Percentiles rank a stretch among this genome's conserved stretches.
Conservation (phyloP, 2,329 filamentous ascomycete species). For the Cercospora citrullina region DNA sequence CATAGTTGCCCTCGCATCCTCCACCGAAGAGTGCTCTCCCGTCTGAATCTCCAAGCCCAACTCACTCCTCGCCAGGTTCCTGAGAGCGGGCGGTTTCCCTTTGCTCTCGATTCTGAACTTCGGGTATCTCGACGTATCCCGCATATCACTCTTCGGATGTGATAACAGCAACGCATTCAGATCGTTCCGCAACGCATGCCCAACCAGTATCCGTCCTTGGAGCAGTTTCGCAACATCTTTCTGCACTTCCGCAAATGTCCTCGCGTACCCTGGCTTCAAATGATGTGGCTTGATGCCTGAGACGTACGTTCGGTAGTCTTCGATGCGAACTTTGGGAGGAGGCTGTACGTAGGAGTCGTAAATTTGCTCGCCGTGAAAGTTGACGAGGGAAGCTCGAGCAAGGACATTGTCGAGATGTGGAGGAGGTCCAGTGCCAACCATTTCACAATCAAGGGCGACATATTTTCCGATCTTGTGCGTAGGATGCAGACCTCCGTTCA, state of each 20-base stretch:
- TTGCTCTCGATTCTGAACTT: slow-evolving; percentile 69
- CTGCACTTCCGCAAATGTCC: slow-evolving; percentile 73
- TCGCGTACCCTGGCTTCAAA: slow-evolving; percentile 56
- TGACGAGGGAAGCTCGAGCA: slow-evolving; percentile 85
- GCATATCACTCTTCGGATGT: slow-evolving; percentile 74
- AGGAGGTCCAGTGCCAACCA: slow-evolving; percentile 80
- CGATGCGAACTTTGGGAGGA: slow-evolving; percentile 63
- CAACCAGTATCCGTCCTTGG: slow-evolving; percentile 71
- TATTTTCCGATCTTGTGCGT: slow-evolving; percentile 80
- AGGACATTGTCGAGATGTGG: slow-evolving; percentile 71
- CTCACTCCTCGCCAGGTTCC: slow-evolving; percentile 58
- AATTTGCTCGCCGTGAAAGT: slow-evolving; percentile 87
- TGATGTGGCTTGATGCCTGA: slow-evolving; percentile 77
- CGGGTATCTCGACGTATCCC: slow-evolving; percentile 79
- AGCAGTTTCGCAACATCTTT: slow-evolving; percentile 68
- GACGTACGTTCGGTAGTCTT: slow-evolving; percentile 85
- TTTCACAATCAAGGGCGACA: slow-evolving; percentile 92
- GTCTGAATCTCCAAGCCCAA: slow-evolving; percentile 61
- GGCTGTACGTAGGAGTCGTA: slow-evolving; percentile 92
- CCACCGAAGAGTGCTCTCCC: slow-evolving; percentile 62
- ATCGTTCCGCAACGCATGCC: slow-evolving; percentile 81
- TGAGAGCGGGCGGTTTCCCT: slow-evolving; percentile 69
- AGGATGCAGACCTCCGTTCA: slow-evolving; percentile 48
- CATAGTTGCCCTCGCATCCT: slow-evolving; percentile 89
- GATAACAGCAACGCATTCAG: slow-evolving; percentile 71